Evolutionary conservation across 2,329 filamentous ascomycete genomes (phyloP).

Genomic region (Tolypocladium nubicola): DNA sequence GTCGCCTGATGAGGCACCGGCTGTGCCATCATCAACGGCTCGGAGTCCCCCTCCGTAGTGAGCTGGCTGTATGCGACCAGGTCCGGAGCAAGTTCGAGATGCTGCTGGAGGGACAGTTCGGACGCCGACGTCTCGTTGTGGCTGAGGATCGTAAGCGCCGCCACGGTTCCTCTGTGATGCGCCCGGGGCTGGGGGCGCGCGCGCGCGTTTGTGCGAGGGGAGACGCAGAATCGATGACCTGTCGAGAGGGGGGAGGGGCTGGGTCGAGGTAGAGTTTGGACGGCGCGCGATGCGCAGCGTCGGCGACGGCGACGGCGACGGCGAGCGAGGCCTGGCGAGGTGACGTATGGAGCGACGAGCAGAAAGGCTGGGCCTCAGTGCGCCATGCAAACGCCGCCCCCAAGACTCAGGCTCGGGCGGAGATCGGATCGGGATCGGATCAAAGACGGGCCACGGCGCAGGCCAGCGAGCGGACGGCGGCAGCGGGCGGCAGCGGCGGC

Average conservation of each 20-base stretch:
- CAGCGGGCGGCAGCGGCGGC: not conserved
- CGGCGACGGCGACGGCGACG: not conserved
- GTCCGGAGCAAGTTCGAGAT: constrained; percentile 44
- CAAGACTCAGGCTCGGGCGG: constrained; percentile 2
- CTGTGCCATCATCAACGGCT: constrained; percentile 62
- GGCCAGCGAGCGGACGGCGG: not conserved
- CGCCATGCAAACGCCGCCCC: constrained; percentile 18
- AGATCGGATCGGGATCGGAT: constrained; percentile 5
- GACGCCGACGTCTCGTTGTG: constrained; percentile 36
- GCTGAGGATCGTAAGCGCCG: constrained; percentile 45
- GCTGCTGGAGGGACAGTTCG: constrained; percentile 49
- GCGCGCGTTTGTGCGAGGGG: constrained; percentile 5
- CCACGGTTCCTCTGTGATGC: constrained; percentile 34
- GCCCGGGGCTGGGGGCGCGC: constrained; percentile 9
- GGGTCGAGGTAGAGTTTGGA: not conserved
- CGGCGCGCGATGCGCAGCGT: not conserved
- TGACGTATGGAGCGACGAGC: constrained; percentile 4
- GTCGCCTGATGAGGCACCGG: constrained; percentile 56
- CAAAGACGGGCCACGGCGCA: constrained; percentile 1
- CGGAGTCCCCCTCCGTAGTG: constrained; percentile 41
- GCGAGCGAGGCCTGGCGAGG: constrained; percentile 1
- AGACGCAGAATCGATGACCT: not conserved
- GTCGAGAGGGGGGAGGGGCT: not conserved
- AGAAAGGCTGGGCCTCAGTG: constrained; percentile 15
- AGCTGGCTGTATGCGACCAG: constrained; percentile 39